Percentiles rank a stretch among this genome's conserved stretches.
Conservation (phyloP, 2,329 filamentous ascomycete species). For the Epichloe coenophiala region DNA sequence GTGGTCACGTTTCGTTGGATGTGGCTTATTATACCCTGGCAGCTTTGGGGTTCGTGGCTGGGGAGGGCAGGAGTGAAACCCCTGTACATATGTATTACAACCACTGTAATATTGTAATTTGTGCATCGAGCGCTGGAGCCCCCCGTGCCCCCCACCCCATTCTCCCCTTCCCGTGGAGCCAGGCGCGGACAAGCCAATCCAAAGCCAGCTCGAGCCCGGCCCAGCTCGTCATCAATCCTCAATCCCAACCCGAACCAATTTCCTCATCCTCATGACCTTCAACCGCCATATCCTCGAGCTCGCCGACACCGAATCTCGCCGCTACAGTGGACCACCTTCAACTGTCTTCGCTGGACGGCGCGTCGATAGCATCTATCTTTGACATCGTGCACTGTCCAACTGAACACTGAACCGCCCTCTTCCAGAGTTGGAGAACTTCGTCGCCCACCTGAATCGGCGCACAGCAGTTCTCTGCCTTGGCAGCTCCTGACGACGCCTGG, state of each 20-base stretch:
- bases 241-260: neutral
- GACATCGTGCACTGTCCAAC: neutral
- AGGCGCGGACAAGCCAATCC: too few relatives aligned
- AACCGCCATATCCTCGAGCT: conserved; percentile 1
- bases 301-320: neutral
- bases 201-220: too few relatives aligned
- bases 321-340: neutral
- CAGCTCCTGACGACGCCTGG: neutral
- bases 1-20: conserved; percentile 5
- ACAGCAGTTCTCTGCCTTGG: neutral
- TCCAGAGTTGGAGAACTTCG: too few relatives aligned
- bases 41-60: neutral
- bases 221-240: conserved; percentile 3
- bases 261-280: neutral
- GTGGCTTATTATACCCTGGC: neutral
- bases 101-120: too few relatives aligned
- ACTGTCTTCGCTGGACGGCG: neutral
- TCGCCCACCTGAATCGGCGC: neutral
- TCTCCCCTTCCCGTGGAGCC: too few relatives aligned
- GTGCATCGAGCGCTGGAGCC: too few relatives aligned
- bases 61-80: neutral
- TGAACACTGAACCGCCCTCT: too few relatives aligned
- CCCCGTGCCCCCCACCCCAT: too few relatives aligned
- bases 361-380: neutral
- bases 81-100: too few relatives aligned